Evolutionary conservation across 1,284 basidiomycete species (phyloP).

Genomic region (Megacollybia platyphylla): DNA sequence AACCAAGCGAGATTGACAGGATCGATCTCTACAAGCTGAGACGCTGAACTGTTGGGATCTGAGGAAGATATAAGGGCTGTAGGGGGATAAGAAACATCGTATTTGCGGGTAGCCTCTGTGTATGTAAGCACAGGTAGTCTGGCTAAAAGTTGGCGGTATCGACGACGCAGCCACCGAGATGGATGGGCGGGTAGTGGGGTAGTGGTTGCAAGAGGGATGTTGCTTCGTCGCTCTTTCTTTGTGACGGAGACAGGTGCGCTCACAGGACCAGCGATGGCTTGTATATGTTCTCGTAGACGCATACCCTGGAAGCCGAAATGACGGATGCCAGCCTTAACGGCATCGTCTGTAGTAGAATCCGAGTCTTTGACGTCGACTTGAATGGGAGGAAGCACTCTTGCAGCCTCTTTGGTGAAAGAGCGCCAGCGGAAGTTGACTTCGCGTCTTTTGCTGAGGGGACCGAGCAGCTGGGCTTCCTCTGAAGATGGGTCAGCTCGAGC

Average conservation of each 20-base stretch:
- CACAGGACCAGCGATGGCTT: conserved; percentile 27
- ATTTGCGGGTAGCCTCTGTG: conserved; percentile 9
- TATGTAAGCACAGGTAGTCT: conserved; percentile 44
- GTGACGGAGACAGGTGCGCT: conserved; percentile 13
- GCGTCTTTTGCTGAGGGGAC: conserved; percentile 56
- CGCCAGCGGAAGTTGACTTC: conserved; percentile 63
- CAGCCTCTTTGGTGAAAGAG: conserved; percentile 42
- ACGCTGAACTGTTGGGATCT: no score
- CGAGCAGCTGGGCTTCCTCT: conserved; percentile 45
- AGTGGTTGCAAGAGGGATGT: conserved; percentile 1
- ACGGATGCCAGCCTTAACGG: conserved; percentile 14
- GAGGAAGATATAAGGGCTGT: conserved; percentile 5
- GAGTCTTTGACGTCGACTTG: conserved; percentile 22
- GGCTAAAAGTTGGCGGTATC: conserved; percentile 48
- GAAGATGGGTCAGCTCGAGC: conserved; percentile 41
- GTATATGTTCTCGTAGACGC: conserved; percentile 32
- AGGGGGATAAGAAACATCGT: conserved; percentile 15
- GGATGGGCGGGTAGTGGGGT: conserved; percentile 14
- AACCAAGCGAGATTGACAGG: conserved; percentile 6
- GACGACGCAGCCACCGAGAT: conserved; percentile 50
- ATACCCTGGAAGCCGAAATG: conserved; percentile 30
- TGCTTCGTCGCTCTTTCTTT: conserved; percentile 16
- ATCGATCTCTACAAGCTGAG: conserved; percentile 4
- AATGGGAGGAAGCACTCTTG: conserved; percentile 47
- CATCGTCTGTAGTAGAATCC: conserved; percentile 5